Base-by-base conservation (phyloP, 805 yeast species). In the Dipodascus geniculatus region DNA sequence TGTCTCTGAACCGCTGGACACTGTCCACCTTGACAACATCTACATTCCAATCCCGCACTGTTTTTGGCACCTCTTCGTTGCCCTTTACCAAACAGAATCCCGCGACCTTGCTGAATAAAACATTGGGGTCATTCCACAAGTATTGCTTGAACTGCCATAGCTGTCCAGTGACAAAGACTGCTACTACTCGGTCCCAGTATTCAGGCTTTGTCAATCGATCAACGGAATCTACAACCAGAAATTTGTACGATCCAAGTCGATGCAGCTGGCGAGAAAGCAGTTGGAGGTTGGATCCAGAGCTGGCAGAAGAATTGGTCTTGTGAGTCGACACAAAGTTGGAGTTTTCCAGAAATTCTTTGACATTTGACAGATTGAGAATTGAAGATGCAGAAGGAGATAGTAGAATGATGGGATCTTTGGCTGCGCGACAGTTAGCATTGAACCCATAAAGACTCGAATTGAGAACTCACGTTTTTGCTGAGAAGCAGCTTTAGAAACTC, bases 151-250 rank as follows among this genome's bases (percentile, higher is more conserved):
- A 87, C 71, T 93, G 99, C 99, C 99, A 93, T 53, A 83, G 75
- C 71, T 93, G 99, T 11, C 99, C 99, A 9, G 97, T 91, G 17
- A 96, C 91, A 71, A 93, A 84, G 42, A 93, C 86, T 0, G 96
- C 97, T 50, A 91, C 87, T 1, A 93, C 97, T 55, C 99, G 78
- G 64, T 88, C 95, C 99, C 99, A 93, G 70, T 93, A 88, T 67
- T 93, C 98, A 2, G 96, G 95, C 66, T 90, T 91, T 22, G 86
- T 83, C 70, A 85, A 85, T 69, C 82, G 78, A 53, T 89, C 95
- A 3, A 89, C 88, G 54, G 87, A 85, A 65, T 87, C 95, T 31
- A 90, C 97, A 53, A 93, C 85, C 60, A 89, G 74, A 62, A 87
- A 84, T 48, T 80, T 77, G 51, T 82, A 73, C 22, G 75, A 79